Evolutionary conservation across 2,329 filamentous ascomycete genomes (phyloP), one percentile per base, ranked within the genome.

Genomic region (Calonectria henricotiae): DNA sequence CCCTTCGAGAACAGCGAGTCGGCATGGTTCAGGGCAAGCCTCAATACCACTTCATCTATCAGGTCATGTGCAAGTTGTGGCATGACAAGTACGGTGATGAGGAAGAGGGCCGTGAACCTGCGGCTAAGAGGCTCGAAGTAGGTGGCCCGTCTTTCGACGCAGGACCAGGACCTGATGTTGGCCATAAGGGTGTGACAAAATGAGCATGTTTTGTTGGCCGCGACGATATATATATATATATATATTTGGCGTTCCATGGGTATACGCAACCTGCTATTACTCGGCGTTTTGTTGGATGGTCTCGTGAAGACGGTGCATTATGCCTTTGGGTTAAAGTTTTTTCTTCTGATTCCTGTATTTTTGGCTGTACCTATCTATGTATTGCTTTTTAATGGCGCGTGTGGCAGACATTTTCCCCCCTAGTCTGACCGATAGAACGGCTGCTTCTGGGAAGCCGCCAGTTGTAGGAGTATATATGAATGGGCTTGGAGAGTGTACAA

Each of bases 1-100:
- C 85, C 70, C 87, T 99, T 66, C 89, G 96, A 51, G 90, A 96
- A 81, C 96, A 99, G 85, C 89, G 96, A 20, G 93, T 94, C 85
- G 94, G 92, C 83, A 99, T 99, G 96, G 96, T 99, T 5, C 96
- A 98, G 83, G 92, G 93, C 54, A 93, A 96, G 76, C 81, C 88
- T 58, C 96, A 99, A 81, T 96, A 93, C 77, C 83, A 89, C 43
- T 98, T 98, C 80, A 89, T 99, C 68, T 98, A 99, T 83, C 91
- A 95, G 78, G 94, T 97, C 1, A 82, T 98, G 77, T 89, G 90
- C 62, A 92, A 94, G 80, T 85, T 90, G 65, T 95, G 93, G 91
- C 84, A 90, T 71, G 90, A 93, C 39, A 91, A 87, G 77, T 90
- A 93, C 77, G 85, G 85, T 35, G 27, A 74, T 17, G 73, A 76